These are phyloP conservation scores for Penicillium freii DNA, from an alignment of 2,329 filamentous ascomycete genomes.

Conservation along the genomic window DNA sequence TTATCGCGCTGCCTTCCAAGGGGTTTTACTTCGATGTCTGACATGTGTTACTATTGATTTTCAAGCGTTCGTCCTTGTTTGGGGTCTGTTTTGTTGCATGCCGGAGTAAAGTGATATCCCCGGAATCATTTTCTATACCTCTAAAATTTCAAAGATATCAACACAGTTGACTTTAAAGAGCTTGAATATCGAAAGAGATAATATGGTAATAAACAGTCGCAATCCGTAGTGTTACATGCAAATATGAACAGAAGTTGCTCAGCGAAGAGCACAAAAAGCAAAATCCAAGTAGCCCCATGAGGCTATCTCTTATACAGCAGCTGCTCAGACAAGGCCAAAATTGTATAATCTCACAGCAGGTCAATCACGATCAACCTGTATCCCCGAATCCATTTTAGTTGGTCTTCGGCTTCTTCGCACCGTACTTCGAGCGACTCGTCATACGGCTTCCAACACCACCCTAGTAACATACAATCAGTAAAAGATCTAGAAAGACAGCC, in stretches of 20 bases:
- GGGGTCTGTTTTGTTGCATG: slow-evolving; percentile 15
- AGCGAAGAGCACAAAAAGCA: neutral
- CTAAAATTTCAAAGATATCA: neutral
- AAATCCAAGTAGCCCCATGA: neutral
- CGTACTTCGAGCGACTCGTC: slow-evolving; percentile 90
- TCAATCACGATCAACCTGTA: neutral
- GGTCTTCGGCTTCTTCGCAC: slow-evolving; percentile 97
- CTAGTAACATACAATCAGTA: slow-evolving; percentile 50
- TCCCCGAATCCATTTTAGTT: slow-evolving; percentile 42
- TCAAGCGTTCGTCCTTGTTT: slow-evolving; percentile 15
- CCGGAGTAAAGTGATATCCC: slow-evolving; percentile 19
- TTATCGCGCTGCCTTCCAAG: neutral
- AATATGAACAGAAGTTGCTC: slow-evolving; percentile 8
- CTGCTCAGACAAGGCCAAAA: neutral
- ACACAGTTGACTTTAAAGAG: neutral
- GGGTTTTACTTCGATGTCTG: slow-evolving; percentile 7
- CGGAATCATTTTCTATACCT: slow-evolving; percentile 14
- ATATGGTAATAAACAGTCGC: slow-evolving; percentile 1
- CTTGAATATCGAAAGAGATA: neutral
- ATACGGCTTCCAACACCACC: slow-evolving; percentile 84
- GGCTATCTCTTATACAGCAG: neutral
- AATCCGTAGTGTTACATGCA: slow-evolving; percentile 13
- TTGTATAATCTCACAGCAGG: slow-evolving; percentile 10
- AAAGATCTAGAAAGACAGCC: neutral
- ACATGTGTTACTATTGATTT: slow-evolving; percentile 20